A percentile compares a stretch with the other conserved stretches of the same genome.
These are phyloP conservation scores for Trichoderma koningiopsis DNA, from an alignment of 2,329 filamentous ascomycete species.

Conservation along the genomic window DNA sequence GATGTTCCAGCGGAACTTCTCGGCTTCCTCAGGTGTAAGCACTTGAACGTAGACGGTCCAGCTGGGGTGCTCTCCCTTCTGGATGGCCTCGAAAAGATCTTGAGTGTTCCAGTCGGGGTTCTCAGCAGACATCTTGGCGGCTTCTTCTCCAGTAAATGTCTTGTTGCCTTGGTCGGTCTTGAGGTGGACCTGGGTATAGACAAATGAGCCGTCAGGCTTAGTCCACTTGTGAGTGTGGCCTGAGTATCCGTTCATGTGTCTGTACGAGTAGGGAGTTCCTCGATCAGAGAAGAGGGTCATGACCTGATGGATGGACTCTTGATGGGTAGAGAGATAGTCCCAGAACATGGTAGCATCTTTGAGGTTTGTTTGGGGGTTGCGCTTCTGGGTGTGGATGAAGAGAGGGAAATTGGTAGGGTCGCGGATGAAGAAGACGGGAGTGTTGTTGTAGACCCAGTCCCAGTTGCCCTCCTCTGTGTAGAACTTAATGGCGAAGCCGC, in stretches of 20 bases:
- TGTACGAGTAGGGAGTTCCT: slow-evolving; percentile 65
- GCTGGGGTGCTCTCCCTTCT: slow-evolving; percentile 60
- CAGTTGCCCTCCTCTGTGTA: slow-evolving; percentile 72
- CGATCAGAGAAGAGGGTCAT: slow-evolving; percentile 69
- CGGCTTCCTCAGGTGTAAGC: slow-evolving; percentile 62
- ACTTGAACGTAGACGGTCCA: slow-evolving; percentile 68
- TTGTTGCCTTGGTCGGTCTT: slow-evolving; percentile 65
- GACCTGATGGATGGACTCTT: slow-evolving; percentile 64
- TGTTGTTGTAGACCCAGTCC: slow-evolving; percentile 78
- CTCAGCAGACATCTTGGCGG: slow-evolving; percentile 53
- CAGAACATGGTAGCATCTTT: slow-evolving; percentile 66
- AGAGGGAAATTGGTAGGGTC: slow-evolving; percentile 75
- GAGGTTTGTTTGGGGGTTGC: slow-evolving; percentile 70
- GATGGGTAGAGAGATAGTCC: slow-evolving; percentile 56
- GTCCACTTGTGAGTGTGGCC: slow-evolving; percentile 69
- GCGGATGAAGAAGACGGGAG: slow-evolving; percentile 74
- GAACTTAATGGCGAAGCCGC: slow-evolving; percentile 61
- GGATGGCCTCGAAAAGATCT: slow-evolving; percentile 66
- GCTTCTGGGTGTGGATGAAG: slow-evolving; percentile 78
- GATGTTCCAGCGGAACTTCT: slow-evolving; percentile 63
- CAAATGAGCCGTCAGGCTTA: slow-evolving; percentile 66
- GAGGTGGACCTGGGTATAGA: slow-evolving; percentile 66
- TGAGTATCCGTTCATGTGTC: slow-evolving; percentile 69
- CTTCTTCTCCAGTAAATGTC: slow-evolving; percentile 61
- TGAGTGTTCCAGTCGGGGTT: slow-evolving; percentile 65